Evolutionary conservation across 2,329 filamentous ascomycete species (phyloP).

Genomic region (Pleomassaria siparia): DNA sequence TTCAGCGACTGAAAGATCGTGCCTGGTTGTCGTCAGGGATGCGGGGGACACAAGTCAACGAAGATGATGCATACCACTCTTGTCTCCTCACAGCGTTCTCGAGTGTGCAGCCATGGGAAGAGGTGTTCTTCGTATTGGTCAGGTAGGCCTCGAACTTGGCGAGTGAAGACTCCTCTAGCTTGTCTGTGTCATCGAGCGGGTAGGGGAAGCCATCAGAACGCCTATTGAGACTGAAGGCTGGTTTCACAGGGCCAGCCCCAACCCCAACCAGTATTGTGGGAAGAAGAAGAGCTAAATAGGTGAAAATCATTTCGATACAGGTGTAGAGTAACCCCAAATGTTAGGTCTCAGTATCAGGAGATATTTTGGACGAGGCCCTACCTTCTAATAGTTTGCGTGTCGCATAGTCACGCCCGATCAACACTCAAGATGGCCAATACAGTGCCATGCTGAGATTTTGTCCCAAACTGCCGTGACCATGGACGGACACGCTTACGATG

Average conservation of each 20-base stretch:
- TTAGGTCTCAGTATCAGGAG: neutral
- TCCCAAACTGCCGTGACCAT: constrained; percentile 7
- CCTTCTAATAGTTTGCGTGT: constrained; percentile 3
- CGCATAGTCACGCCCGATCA: neutral
- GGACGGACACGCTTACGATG: neutral
- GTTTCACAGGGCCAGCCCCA: constrained; percentile 6
- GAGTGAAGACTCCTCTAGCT: constrained; percentile 19
- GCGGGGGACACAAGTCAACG: neutral
- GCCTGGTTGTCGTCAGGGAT: constrained; percentile 13
- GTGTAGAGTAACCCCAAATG: neutral
- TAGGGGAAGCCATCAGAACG: constrained; percentile 23
- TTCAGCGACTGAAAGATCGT: constrained; percentile 20
- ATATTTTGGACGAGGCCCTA: neutral
- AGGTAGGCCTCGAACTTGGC: constrained; percentile 26
- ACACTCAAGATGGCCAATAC: neutral
- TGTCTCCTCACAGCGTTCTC: constrained; percentile 20
- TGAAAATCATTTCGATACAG: constrained; percentile 3
- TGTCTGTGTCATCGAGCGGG: constrained; percentile 24
- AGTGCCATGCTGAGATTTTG: neutral
- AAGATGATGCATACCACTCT: constrained; percentile 19
- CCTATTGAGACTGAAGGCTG: constrained; percentile 8
- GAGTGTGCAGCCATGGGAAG: constrained; percentile 22
- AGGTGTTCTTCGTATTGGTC: constrained; percentile 19
- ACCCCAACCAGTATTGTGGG: constrained; percentile 1
- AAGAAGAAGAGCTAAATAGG: neutral